phyloP scores from a whole-genome alignment of 306 rosid genomes.

The Sicyos baderoa region DNA sequence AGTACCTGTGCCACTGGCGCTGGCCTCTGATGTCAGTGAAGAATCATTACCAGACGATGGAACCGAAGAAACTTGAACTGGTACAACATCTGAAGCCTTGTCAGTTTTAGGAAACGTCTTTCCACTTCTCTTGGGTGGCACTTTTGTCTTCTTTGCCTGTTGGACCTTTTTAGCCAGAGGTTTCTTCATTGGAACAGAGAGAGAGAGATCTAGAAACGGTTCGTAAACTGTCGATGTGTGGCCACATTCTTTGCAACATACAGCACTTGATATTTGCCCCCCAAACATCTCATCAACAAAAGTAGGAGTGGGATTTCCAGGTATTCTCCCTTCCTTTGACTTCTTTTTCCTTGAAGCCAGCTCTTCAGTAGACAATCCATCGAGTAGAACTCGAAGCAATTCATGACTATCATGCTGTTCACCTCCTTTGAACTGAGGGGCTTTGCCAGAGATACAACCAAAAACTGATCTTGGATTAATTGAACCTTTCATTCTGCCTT shows the following conservation, averaged over 20 bases:
- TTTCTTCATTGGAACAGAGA: slow-evolving; percentile 82
- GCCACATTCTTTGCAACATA: slow-evolving; percentile 70
- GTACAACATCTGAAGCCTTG: slow-evolving; percentile 30
- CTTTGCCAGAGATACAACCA: slow-evolving; percentile 66
- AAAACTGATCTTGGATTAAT: slow-evolving; percentile 78
- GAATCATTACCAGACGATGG: slow-evolving; percentile 33
- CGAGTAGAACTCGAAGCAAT: slow-evolving; percentile 72
- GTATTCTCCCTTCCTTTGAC: slow-evolving; percentile 35
- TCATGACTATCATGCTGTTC: slow-evolving; percentile 98
- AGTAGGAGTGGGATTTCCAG: slow-evolving; percentile 40
- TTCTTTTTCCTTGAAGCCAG: slow-evolving; percentile 45
- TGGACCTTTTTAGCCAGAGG: slow-evolving; percentile 52
- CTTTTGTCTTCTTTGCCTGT: slow-evolving; percentile 54
- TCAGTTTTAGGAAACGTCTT: slow-evolving; percentile 48
- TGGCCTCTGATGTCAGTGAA: slow-evolving; percentile 36
- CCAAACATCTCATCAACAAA: slow-evolving; percentile 74
- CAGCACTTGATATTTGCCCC: slow-evolving; percentile 82
- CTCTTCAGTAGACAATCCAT: slow-evolving; percentile 75
- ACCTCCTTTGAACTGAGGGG: slow-evolving; percentile 84
- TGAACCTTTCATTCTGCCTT: slow-evolving; percentile 42
- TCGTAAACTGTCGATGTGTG: slow-evolving; percentile 83
- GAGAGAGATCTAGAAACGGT: slow-evolving; percentile 83
- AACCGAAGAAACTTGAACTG: slow-evolving; percentile 35
- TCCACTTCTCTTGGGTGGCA: slow-evolving; percentile 64
- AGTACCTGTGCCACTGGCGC: slow-evolving; percentile 29